Evolutionary conservation across 116 monocot species (phyloP).

Genomic region (Posidonia oceanica): DNA sequence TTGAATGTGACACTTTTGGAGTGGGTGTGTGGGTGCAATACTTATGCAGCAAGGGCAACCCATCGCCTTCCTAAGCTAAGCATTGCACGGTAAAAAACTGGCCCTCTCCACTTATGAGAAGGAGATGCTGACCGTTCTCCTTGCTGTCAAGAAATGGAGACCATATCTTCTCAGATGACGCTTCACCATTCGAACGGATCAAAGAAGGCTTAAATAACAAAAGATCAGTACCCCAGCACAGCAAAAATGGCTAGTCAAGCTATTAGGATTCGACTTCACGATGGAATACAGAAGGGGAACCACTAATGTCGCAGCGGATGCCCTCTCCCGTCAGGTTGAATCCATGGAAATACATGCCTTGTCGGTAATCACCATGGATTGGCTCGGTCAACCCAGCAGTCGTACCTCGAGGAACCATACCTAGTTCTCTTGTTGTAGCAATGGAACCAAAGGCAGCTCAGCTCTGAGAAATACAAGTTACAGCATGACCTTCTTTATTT

Average conservation of each 20-base stretch:
- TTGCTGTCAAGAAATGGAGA: not conserved
- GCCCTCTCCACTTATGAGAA: too few relatives aligned
- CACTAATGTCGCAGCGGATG: not conserved
- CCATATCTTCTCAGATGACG: not conserved
- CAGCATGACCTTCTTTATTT: not conserved
- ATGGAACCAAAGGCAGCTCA: too few relatives aligned
- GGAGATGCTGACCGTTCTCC: not conserved
- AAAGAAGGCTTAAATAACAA: not conserved
- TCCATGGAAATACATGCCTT: not conserved
- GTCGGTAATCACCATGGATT: too few relatives aligned
- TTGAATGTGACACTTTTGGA: not conserved
- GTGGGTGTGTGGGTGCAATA: not conserved
- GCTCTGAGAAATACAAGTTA: too few relatives aligned
- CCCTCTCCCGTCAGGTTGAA: not conserved
- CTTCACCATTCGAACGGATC: not conserved
- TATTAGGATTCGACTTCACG: not conserved
- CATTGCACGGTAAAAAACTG: not conserved
- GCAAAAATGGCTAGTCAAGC: not conserved
- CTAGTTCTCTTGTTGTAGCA: too few relatives aligned
- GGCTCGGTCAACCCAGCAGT: too few relatives aligned
- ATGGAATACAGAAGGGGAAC: not conserved
- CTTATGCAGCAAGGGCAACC: not conserved
- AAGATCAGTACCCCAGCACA: not conserved
- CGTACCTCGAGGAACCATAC: too few relatives aligned
- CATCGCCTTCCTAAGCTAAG: not conserved